Evolutionary conservation across 768 basidiomycete genomes (phyloP), one percentile per base, ranked within the genome.

Genomic region (Boletellus sp.): DNA sequence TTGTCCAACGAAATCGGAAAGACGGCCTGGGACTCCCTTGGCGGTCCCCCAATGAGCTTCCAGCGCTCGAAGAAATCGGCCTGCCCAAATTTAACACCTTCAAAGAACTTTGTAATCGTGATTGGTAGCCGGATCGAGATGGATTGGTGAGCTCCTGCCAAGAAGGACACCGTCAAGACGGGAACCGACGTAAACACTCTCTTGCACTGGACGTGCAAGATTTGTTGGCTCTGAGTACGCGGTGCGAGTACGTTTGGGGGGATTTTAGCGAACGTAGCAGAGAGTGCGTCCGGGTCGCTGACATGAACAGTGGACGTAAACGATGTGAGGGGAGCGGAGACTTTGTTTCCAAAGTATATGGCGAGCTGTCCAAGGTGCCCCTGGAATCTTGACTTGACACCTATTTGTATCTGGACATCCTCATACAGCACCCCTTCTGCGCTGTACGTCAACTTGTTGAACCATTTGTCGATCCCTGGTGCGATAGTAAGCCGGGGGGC

Each of bases 11-110:
- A 65, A 51, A 98, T 84, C 0, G 92, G 85, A 69, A 96, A 96
- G 47, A 99, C 77, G 41, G 71, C 67, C 66, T 99, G 96, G 23
- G 88, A 82, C 72, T 99, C 96, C 43, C 94, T 80, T 24, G 96
- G 96, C 12, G 92, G 77, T 1, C 96, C 96, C 7, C 96, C 96
- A 45, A 98, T 98, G 58, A 96, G 72, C 68, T 93, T 94, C 96
- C 96, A 99, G 45, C 96, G 77, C 68, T 97, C 94, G 70, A 98
- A 99, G 78, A 98, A 99, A 58, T 96, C 90, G 1, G 79, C 72
- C 53, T 80, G 76, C 11, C 80, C 83, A 31, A 99, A 79, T 60
- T 84, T 87, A 56, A 97, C 94, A 22, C 90, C 89, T 63, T 96
- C 95, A 48, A 98, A 79, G 69, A 99, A 99, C 68, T 95, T 93